A percentile compares a stretch with the other conserved stretches of the same genome.
These are phyloP conservation scores for Scytalidium sp. DNA, from an alignment of 2,329 filamentous ascomycete genomes.

Conservation along the genomic window DNA sequence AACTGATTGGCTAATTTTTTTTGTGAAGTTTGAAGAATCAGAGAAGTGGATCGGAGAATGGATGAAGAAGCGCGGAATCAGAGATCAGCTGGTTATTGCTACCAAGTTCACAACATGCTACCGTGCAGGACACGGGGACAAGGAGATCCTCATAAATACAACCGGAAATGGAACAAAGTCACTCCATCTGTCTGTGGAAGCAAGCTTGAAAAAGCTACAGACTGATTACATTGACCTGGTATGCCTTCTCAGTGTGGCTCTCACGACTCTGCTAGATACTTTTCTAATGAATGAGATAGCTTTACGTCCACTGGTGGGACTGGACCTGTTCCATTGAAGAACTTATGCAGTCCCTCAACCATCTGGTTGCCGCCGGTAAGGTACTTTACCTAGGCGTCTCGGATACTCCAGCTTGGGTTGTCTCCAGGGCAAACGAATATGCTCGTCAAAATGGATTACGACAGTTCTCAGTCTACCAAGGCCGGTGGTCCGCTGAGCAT, in stretches of 20 bases:
- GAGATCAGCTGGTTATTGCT: slow-evolving; percentile 64
- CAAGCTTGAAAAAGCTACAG: slow-evolving; percentile 56
- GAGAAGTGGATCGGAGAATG: slow-evolving; percentile 69
- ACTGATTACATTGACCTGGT: slow-evolving; percentile 69
- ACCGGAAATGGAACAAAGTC: slow-evolving; percentile 62
- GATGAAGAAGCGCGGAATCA: slow-evolving; percentile 61
- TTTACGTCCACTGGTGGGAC: slow-evolving; percentile 68
- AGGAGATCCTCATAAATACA: slow-evolving; percentile 41
- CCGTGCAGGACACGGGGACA: slow-evolving; percentile 24
- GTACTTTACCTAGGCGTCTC: slow-evolving; percentile 66
- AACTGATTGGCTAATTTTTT: neutral
- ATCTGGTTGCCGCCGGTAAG: slow-evolving; percentile 57
- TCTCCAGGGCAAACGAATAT: slow-evolving; percentile 64
- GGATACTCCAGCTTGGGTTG: slow-evolving; percentile 69
- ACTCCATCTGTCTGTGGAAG: slow-evolving; percentile 51
- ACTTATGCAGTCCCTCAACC: slow-evolving; percentile 66
- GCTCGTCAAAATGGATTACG: slow-evolving; percentile 68
- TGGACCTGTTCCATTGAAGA: slow-evolving; percentile 62
- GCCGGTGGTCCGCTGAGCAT: slow-evolving; percentile 57
- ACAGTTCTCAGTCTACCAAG: slow-evolving; percentile 68
- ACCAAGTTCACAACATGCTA: slow-evolving; percentile 50
- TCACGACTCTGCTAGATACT: neutral
- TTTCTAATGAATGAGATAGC: slow-evolving; percentile 26
- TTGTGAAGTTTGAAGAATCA: slow-evolving; percentile 51
- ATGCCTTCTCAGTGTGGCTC: slow-evolving; percentile 11